phyloP scores from a whole-genome alignment of 495 filamentous ascomycete genomes.

The Delitschia confertaspora region DNA sequence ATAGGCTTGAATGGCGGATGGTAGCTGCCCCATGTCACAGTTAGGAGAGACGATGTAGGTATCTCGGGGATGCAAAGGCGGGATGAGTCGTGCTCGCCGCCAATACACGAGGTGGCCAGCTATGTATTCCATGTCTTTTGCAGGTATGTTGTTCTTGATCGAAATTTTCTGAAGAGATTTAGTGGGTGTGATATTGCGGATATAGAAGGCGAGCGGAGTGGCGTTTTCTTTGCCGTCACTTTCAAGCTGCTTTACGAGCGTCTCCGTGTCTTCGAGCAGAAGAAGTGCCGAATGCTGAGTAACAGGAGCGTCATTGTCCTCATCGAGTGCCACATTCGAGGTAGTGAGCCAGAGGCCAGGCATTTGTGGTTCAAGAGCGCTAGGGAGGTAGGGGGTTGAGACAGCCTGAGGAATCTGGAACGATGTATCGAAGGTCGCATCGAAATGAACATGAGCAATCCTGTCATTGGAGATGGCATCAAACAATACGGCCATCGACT shows the following conservation, averaged over 20 bases:
- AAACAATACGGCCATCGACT: conserved; percentile 72
- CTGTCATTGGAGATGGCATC: conserved; percentile 69
- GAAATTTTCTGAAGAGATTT: conserved; percentile 60
- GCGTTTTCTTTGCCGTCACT: conserved; percentile 60
- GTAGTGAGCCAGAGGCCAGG: conserved; percentile 79
- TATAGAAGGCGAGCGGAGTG: conserved; percentile 68
- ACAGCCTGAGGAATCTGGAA: conserved; percentile 78
- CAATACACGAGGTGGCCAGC: conserved; percentile 91
- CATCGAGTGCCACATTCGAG: conserved; percentile 61
- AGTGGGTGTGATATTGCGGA: conserved; percentile 71
- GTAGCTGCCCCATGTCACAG: conserved; percentile 67
- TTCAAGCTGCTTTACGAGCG: conserved; percentile 75
- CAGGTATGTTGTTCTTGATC: conserved; percentile 58
- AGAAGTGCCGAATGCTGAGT: conserved; percentile 81
- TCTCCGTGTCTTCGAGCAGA: conserved; percentile 72
- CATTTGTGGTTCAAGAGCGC: conserved; percentile 53
- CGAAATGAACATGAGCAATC: conserved; percentile 64
- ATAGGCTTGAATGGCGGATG: conserved; percentile 62
- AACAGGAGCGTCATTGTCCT: conserved; percentile 58
- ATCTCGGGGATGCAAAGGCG: conserved; percentile 79
- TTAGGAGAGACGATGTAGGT: conserved; percentile 93
- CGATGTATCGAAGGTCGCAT: conserved; percentile 55
- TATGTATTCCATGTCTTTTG: conserved; percentile 70
- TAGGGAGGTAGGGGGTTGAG: conserved; percentile 63
- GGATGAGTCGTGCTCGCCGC: conserved; percentile 84